Evolutionary conservation across 2,329 filamentous ascomycete species (phyloP), one percentile per base, ranked within the genome.

Genomic region (Botryotinia calthae): DNA sequence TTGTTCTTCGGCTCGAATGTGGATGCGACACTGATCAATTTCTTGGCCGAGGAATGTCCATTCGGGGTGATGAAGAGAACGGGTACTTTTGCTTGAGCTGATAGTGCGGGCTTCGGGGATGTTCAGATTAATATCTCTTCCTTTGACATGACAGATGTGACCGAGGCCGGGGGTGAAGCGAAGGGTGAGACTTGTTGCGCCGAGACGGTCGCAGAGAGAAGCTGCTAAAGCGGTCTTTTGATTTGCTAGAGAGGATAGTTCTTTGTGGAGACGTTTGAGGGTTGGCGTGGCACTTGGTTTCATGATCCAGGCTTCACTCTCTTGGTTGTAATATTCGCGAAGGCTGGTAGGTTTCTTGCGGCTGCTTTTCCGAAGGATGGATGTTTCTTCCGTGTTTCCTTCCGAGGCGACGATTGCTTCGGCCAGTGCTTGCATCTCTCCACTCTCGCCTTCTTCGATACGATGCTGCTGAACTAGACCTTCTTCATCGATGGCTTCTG

Each of bases 61-160:
- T 77, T 93, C 90, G 0, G 92, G 87, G 7, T 94, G 85, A 79
- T 97, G 91, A 80, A 98, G 95, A 1, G 94, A 93, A 46, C 91
- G 89, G 0, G 96, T 98, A 18, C 90, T 91, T 77, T 94, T 96
- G 77, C 92, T 95, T 3, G 93, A 91, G 46, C 91, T 92, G 67
- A 98, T 87, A 71, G 86, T 88, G n/a, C 83, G 83, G 34, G 82
- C 65, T 56, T 74, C 73, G 14, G 79, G 77, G 34, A 83, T 76
- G 62, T 74, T 72, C 7, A 77, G 73, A 28, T 74, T 77, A 14
- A 87, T 84, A 78, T 96, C 92, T 81, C 92, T 95, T 48, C 94
- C 94, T 82, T 91, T 96, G 78, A 98, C 88, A 80, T 98, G 95
- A 78, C 93, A 95, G 79, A 97, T 93, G 81, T 99, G 93, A 14